Percentiles rank a stretch among this genome's conserved stretches.
Conservation (phyloP, 1,284 basidiomycete genomes). For the Blastosporella zonata region DNA sequence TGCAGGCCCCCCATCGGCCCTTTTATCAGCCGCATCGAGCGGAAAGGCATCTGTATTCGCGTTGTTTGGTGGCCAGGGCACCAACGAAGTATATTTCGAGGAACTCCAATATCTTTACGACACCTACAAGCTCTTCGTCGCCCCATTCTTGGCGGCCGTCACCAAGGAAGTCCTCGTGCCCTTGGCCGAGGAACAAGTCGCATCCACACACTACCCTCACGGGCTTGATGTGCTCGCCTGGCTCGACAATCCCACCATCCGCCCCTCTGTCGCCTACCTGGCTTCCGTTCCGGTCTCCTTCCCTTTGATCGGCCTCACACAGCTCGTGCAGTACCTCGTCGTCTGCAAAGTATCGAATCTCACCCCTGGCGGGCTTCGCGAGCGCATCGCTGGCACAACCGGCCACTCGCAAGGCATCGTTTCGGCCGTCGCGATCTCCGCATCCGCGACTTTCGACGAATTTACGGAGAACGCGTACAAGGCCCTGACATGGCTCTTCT, state of each 20-base stretch:
- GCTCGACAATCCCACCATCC: slow-evolving; percentile 70
- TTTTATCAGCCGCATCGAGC: slow-evolving; percentile 68
- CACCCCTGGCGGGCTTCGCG: slow-evolving; percentile 78
- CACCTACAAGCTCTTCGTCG: slow-evolving; percentile 85
- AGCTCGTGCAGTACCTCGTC: slow-evolving; percentile 90
- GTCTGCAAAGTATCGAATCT: slow-evolving; percentile 74
- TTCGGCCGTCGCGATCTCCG: slow-evolving; percentile 85
- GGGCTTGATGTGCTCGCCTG: slow-evolving; percentile 85
- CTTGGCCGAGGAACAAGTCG: slow-evolving; percentile 63
- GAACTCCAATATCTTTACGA: slow-evolving; percentile 92
- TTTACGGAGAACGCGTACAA: slow-evolving; percentile 78
- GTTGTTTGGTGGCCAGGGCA: slow-evolving; percentile 97
- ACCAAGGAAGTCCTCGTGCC: slow-evolving; percentile 71
- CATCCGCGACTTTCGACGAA: slow-evolving; percentile 74
- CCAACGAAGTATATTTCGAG: slow-evolving; percentile 97
- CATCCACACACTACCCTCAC: slow-evolving; percentile 71
- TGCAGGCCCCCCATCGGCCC: slow-evolving; percentile 64
- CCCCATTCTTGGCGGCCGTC: slow-evolving; percentile 64
- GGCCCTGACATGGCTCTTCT: slow-evolving; percentile 90
- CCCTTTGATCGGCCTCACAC: slow-evolving; percentile 94
- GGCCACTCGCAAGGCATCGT: slow-evolving; percentile 98
- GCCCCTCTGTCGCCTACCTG: slow-evolving; percentile 85
- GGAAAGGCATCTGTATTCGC: slow-evolving; percentile 85
- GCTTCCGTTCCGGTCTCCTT: slow-evolving; percentile 95
- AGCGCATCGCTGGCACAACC: slow-evolving; percentile 81